These are phyloP conservation scores for Tympanopsis confertula DNA, from an alignment of 2,329 filamentous ascomycete species.

Conservation along the genomic window DNA sequence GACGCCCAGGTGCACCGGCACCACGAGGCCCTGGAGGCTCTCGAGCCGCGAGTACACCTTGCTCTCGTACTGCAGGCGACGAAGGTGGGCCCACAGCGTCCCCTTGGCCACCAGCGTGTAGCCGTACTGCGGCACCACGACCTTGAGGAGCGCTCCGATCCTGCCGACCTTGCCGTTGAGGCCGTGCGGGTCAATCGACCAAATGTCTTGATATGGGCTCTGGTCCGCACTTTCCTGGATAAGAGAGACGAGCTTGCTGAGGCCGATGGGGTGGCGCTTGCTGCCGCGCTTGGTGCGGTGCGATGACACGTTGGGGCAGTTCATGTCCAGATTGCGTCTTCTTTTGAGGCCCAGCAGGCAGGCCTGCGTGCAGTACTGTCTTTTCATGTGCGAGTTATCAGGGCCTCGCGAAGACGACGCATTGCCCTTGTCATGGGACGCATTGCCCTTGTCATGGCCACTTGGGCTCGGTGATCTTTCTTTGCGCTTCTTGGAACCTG, in stretches of 20 bases:
- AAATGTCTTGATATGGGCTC: conserved; percentile 6
- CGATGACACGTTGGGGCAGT: conserved; percentile 9
- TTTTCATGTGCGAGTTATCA: conserved; percentile 4
- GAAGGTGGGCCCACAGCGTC: conserved; percentile 1
- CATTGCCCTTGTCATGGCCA: neutral
- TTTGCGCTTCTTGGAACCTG: conserved; percentile 4
- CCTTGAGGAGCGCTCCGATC: conserved; percentile 9
- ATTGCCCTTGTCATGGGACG: conserved; percentile 4
- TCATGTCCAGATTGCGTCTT: conserved; percentile 7
- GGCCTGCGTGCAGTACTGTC: conserved; percentile 9
- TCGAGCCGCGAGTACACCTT: conserved; percentile 8
- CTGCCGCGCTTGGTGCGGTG: conserved; percentile 5
- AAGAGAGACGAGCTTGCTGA: conserved; percentile 3
- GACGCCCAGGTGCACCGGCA: conserved; percentile 8
- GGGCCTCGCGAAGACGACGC: too few species aligned
- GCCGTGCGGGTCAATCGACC: conserved; percentile 3
- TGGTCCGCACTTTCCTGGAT: conserved; percentile 4
- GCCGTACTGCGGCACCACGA: conserved; percentile 7
- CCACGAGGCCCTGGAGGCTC: conserved; percentile 8
- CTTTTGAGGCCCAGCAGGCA: conserved; percentile 10
- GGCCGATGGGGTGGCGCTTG: conserved; percentile 6
- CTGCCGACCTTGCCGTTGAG: conserved; percentile 4
- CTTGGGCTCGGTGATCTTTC: conserved; percentile 2
- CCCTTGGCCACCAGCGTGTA: conserved; percentile 11
- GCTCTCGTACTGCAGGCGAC: conserved; percentile 7